Evolutionary conservation across 306 rosid genomes (phyloP).

Genomic region (Dryas drummondii): DNA sequence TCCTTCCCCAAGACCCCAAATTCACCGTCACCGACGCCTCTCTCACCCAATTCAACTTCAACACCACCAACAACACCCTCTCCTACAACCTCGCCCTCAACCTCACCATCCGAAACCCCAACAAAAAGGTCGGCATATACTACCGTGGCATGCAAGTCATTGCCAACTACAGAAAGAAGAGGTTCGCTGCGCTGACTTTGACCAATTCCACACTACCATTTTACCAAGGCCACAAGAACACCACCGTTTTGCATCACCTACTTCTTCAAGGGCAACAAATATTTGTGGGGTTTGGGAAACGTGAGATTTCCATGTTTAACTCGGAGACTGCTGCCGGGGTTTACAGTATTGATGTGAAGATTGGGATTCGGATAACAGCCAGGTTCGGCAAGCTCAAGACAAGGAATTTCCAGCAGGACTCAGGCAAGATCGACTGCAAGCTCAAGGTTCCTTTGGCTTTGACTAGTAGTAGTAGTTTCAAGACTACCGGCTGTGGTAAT

Average conservation of each 20-base stretch:
- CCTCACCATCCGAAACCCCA: constrained; percentile 55
- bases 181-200: constrained; percentile 23
- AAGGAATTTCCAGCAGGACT: constrained; percentile 2
- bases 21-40: constrained; percentile 49
- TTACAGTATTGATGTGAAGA: constrained; percentile 39
- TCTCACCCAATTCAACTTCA: constrained; percentile 45
- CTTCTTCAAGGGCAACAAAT: constrained; percentile 35
- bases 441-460: constrained; percentile 19
- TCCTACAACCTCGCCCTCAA: constrained; percentile 20
- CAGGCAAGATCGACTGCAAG: constrained; percentile 4
- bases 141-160: constrained; percentile 44
- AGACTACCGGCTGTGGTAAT: constrained; percentile 3
- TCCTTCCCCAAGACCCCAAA: constrained; percentile 48
- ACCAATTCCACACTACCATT: constrained; percentile 21
- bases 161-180: constrained; percentile 36
- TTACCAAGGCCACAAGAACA: constrained; percentile 53
- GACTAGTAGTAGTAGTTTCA: neutral
- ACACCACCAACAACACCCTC: constrained; percentile 24
- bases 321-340: constrained; percentile 31
- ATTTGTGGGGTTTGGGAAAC: constrained; percentile 7
- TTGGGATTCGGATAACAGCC: constrained; percentile 25
- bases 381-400: constrained; percentile 56
- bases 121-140: constrained; percentile 45
- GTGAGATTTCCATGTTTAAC: constrained; percentile 17
- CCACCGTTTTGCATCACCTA: constrained; percentile 13